Evolutionary conservation across 2,329 filamentous ascomycete species (phyloP).

Genomic region (Pseudocercospora eumusae): DNA sequence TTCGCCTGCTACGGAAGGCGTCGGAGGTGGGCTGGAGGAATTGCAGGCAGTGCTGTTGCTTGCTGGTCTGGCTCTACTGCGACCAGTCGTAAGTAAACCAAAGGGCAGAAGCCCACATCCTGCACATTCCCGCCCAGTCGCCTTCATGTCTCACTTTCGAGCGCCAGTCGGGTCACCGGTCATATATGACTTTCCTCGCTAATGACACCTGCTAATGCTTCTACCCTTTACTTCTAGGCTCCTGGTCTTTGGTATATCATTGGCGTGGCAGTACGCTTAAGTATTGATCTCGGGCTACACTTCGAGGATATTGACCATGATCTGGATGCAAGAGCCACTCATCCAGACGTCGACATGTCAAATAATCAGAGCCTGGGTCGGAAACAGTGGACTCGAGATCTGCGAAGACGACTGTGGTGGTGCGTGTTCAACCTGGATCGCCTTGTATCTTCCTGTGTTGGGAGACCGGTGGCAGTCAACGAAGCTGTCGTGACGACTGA

Average conservation of each 20-base stretch:
- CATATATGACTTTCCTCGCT: too few relatives aligned
- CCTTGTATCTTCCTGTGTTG: conserved; percentile 92
- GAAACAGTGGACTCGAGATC: conserved; percentile 80
- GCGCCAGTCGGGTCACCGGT: too few relatives aligned
- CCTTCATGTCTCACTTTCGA: too few relatives aligned
- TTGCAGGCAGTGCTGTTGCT: conserved; percentile 89
- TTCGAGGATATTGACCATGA: conserved; percentile 75
- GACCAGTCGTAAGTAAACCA: too few relatives aligned
- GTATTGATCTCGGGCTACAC: conserved; percentile 87
- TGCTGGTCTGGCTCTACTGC: conserved; percentile 85
- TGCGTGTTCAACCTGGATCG: conserved; percentile 88
- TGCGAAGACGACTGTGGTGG: conserved; percentile 90
- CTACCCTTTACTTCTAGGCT: too few relatives aligned
- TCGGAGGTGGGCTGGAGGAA: conserved; percentile 87
- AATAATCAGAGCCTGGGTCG: conserved; percentile 53
- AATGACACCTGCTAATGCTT: too few relatives aligned
- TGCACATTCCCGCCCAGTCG: too few relatives aligned
- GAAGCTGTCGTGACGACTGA: conserved; percentile 96
- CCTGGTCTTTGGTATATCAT: conserved; percentile 97
- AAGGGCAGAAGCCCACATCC: too few relatives aligned
- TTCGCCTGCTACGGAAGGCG: conserved; percentile 63
- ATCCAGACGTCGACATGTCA: conserved; percentile 21
- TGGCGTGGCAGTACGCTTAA: conserved; percentile 85
- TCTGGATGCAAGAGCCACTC: conserved; percentile 47
- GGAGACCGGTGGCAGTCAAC: conserved; percentile 89